phyloP scores from a whole-genome alignment of 768 basidiomycete species.

The Suillus bovinus region DNA sequence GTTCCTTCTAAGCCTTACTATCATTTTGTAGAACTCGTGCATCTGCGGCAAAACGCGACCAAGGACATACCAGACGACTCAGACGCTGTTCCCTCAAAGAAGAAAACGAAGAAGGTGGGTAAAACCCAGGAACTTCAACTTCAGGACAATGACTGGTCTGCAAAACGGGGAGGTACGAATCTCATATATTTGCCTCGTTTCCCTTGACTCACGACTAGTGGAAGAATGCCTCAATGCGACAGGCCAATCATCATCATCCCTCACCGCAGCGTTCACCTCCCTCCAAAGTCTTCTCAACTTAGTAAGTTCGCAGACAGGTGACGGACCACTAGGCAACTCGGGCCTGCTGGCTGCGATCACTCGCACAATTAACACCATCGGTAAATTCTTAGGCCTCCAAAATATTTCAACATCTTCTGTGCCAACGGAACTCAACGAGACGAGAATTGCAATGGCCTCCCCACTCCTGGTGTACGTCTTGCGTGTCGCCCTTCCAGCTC shows the following conservation, averaged over 20 bases:
- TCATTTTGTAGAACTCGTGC: conserved; percentile 20
- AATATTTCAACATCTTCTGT: not conserved
- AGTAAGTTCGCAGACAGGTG: not conserved
- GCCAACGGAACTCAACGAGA: conserved; percentile 17
- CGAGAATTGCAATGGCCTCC: conserved; percentile 21
- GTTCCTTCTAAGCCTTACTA: not conserved
- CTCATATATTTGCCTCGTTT: not conserved
- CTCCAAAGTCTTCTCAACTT: conserved; percentile 19
- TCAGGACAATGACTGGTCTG: conserved; percentile 19
- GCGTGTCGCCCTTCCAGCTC: conserved; percentile 17
- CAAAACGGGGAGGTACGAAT: conserved; percentile 20
- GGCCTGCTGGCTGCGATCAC: conserved; percentile 22
- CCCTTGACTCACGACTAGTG: not conserved
- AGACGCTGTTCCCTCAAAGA: conserved; percentile 27
- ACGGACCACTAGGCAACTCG: conserved; percentile 5
- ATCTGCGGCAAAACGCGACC: conserved; percentile 16
- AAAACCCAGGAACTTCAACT: conserved; percentile 17
- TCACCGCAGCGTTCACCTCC: conserved; percentile 21
- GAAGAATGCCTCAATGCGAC: conserved; percentile 26
- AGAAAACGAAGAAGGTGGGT: conserved; percentile 26
- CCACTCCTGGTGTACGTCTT: conserved; percentile 27
- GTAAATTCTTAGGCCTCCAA: not conserved
- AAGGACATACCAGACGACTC: conserved; percentile 10
- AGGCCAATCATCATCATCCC: conserved; percentile 23
- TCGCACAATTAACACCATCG: conserved; percentile 3